phyloP scores from a whole-genome alignment of 192 early-diverging fungal genomes.

The Gigaspora rosea region DNA sequence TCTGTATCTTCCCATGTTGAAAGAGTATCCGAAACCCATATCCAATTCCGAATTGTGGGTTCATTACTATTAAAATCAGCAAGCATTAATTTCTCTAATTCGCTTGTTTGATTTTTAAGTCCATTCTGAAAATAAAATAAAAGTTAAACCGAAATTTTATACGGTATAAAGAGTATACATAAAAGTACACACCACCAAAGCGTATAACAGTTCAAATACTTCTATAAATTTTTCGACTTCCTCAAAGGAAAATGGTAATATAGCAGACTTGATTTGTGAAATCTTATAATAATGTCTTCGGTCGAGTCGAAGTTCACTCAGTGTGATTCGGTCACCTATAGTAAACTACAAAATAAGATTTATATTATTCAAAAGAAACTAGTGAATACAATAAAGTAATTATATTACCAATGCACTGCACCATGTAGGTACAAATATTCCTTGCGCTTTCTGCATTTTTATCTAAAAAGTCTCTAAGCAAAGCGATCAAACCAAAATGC shows the following conservation, averaged over 20 bases:
- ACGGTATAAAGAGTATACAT: background rate
- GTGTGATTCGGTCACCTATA: slow-evolving; percentile 16
- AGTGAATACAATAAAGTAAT: background rate
- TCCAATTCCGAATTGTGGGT: slow-evolving; percentile 26
- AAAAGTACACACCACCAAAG: slow-evolving; percentile 22
- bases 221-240: slow-evolving; percentile 20
- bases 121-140: slow-evolving; percentile 23
- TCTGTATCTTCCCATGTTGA: background rate
- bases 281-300: slow-evolving; percentile 17
- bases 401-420: slow-evolving; percentile 31
- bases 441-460: slow-evolving; percentile 11
- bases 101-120: slow-evolving; percentile 24
- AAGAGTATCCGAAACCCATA: slow-evolving; percentile 18
- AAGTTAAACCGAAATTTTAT: slow-evolving; percentile 13
- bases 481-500: slow-evolving; percentile 25
- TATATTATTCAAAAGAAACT: background rate
- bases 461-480: slow-evolving; percentile 20
- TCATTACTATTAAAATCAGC: background rate
- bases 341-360: slow-evolving; percentile 22
- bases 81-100: slow-evolving; percentile 16
- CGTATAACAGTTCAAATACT: slow-evolving; percentile 28
- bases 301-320: background rate
- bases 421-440: slow-evolving; percentile 10
- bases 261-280: slow-evolving; percentile 3
- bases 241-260: slow-evolving; percentile 26